Evolutionary conservation across 805 yeast species (phyloP), one percentile per base, ranked within the genome.

Genomic region (Blastobotrys terrestris): DNA sequence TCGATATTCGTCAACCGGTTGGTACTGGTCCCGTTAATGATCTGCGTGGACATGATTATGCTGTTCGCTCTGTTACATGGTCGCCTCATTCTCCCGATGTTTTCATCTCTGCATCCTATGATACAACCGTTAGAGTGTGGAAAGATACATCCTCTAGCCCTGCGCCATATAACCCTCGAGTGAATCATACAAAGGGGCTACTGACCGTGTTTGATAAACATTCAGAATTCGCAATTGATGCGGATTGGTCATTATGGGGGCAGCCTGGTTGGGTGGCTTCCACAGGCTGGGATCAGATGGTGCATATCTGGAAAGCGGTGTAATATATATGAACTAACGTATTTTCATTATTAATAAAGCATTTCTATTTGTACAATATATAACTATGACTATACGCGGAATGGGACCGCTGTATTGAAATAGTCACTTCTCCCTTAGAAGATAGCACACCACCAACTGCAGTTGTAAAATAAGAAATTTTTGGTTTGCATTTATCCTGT

Each of bases 201-300:
- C 69, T 75, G 39, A 79, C 79, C 5, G 76, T 77, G 15, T 87
- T 89, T 73, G 74, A 77, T 19, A 70, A 69, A 50, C 98, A 94
- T 70, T 77, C 81, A 26, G 99, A 92, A 72, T 92, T 92, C 71
- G 97, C 86, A 1, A 80, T 87, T 60, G 97, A 95, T 15, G 85
- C 91, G 58, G 98, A 94, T 71, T 94, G 96, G 87, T 85, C 95
- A 58, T 69, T 94, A 49, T 92, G 97, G 97, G 99, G 98, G 2
- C 84, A 83, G 60, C 95, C 94, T 1, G 97, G 97, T 1, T 91
- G 94, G 90, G 90, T 85, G 15, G 95, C 94, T 7, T 84, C 96
- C 14, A 84, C 91, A 0, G 97, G 96, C 1, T 92, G 97, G 96
- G 99, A 92, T 71, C 96, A 92, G 64, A 89, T 88, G 85, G 84